Base-by-base conservation (phyloP, 306 rosid genomes). In the Cucurbita maxima region DNA sequence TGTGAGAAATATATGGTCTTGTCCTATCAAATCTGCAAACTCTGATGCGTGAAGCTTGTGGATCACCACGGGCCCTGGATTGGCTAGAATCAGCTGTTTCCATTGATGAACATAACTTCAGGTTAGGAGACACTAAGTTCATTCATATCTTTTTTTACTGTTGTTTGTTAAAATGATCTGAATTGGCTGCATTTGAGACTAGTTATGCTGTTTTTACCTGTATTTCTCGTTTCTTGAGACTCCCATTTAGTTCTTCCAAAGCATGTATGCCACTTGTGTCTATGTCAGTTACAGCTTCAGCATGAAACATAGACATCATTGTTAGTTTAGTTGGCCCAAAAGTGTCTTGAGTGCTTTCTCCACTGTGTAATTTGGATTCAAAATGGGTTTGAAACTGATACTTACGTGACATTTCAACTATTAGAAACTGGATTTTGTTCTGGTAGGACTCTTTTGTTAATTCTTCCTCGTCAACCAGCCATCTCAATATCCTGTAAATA, bases 391-490 rank as follows among this genome's bases (percentile, higher is more conserved):
- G 25, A 58, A 74, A 20, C 37, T 43, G 37, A 43, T 61, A 47
- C 92, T 78, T 74, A 94, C 98, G 97, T 58, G 97, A 90, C 97
- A 94, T 94, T 79, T 94, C 98, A 64, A 90, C 89, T 71, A 92
- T 81, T 84, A 90, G 76, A 86, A 84, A 90, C 73, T 85, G 95
- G 83, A 91, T 85, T 75, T 64, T 80, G 76, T 88, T 85, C 76
- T n/a, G 82, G 85, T 80, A 78, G 15, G 80, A 86, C 80, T 62
- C 82, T 83, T 76, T 89, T 14, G 38, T 58, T 13, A 9, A 74
- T 63, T 84, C 90, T 83, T 94, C 98, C 81, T 94, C 97, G 34
- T 94, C 91, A 14, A 68, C 79, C 79, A 94, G 67, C 97, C 90
- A 90, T 85, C 98, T 89, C 75, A 94, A 80, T 78, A 86, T 90